Conservation (phyloP, 2,329 filamentous ascomycete genomes). For the Fusarium phyllophilum region DNA sequence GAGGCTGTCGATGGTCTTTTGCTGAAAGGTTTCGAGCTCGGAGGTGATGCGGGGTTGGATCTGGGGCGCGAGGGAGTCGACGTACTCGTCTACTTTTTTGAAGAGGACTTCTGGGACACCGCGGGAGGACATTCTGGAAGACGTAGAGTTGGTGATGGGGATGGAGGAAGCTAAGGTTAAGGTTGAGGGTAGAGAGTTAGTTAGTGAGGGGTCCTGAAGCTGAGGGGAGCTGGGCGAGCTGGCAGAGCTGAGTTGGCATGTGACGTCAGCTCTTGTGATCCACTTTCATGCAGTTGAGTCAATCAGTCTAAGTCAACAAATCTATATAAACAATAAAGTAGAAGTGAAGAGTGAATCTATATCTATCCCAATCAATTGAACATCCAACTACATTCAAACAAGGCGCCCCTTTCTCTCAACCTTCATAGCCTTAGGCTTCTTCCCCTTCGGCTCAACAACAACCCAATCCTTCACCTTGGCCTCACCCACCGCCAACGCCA, state of each 20-base stretch:
- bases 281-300: constrained; percentile 1
- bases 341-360: background rate
- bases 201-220: background rate
- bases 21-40: constrained; percentile 57
- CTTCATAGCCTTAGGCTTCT: background rate
- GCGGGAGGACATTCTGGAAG: constrained; percentile 48
- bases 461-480: constrained; percentile 33
- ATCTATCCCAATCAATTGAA: background rate
- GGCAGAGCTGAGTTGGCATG: constrained; percentile 13
- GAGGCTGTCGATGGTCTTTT: constrained; percentile 57
- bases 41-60: constrained; percentile 58
- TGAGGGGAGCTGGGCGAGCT: constrained; percentile 15
- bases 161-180: background rate
- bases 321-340: background rate
- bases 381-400: background rate
- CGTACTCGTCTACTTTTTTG: constrained; percentile 57
- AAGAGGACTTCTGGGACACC: constrained; percentile 56
- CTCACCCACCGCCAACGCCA: constrained; percentile 27
- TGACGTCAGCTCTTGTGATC: constrained; percentile 24
- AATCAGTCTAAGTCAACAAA: background rate
- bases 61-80: constrained; percentile 58
- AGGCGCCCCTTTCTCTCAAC: background rate
- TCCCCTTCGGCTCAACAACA: constrained; percentile 26
- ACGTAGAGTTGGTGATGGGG: background rate
- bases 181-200: background rate